Conservation (phyloP, 768 basidiomycete species). For the Nevesoporus exiguus region DNA sequence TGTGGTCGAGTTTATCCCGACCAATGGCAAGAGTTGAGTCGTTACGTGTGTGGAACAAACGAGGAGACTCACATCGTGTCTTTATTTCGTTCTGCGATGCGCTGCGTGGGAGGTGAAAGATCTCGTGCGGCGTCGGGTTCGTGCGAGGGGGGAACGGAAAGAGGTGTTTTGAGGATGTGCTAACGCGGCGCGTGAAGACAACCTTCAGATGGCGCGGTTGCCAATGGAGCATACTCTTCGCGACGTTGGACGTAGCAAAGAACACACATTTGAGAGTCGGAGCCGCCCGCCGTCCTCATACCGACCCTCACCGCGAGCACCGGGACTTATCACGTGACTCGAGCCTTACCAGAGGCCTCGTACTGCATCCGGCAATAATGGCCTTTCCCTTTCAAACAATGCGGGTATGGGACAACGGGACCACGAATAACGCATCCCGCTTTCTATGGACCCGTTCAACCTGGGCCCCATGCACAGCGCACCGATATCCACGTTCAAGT, state of each 20-base stretch:
- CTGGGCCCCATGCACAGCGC: background rate
- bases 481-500: background rate
- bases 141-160: constrained; percentile 52
- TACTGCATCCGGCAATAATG: no score
- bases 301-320: background rate
- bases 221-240: background rate
- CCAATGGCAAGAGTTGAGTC: background rate
- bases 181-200: constrained; percentile 3
- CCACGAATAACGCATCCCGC: background rate
- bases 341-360: no score
- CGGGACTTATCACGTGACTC: background rate
- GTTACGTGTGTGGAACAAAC: background rate
- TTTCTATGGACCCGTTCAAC: background rate
- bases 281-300: background rate
- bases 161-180: constrained; percentile 9
- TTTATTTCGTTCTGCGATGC: constrained; percentile 65
- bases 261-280: constrained; percentile 8
- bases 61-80: constrained; percentile 50
- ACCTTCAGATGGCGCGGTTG: background rate
- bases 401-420: no score
- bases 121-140: constrained; percentile 64
- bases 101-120: constrained; percentile 59
- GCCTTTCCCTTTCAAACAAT: no score
- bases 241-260: background rate
- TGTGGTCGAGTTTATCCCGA: constrained; percentile 21